phyloP scores from a whole-genome alignment of 768 basidiomycete species.

The Boletus pseudo-olivaceus region DNA sequence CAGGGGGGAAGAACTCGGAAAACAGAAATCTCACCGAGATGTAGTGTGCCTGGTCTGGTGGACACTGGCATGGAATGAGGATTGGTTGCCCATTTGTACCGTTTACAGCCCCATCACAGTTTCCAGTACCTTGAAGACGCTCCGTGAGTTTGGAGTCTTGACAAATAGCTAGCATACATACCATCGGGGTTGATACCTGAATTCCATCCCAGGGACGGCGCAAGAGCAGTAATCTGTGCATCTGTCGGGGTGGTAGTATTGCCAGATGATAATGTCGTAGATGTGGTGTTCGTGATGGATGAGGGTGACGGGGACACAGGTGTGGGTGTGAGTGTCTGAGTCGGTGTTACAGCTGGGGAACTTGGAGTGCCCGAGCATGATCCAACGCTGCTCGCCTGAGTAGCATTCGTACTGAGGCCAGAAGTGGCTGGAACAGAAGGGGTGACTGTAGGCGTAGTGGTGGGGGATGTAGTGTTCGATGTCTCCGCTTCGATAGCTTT shows the following conservation, averaged over 20 bases:
- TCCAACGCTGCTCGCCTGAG: not conserved
- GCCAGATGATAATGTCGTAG: not conserved
- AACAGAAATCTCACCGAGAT: slow-evolving; percentile 17
- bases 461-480: not conserved
- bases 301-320: not conserved
- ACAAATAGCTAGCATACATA: slow-evolving; percentile 20
- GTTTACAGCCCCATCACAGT: slow-evolving; percentile 36
- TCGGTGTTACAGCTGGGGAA: not conserved
- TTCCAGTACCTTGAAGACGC: slow-evolving; percentile 30
- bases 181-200: slow-evolving; percentile 61
- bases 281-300: slow-evolving; percentile 1
- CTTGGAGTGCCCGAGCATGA: not conserved
- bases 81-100: slow-evolving; percentile 30
- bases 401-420: not conserved
- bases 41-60: slow-evolving; percentile 26
- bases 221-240: slow-evolving; percentile 38
- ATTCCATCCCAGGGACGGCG: slow-evolving; percentile 54
- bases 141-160: not conserved
- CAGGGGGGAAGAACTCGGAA: not conserved
- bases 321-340: not conserved
- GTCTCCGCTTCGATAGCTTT: slow-evolving; percentile 24
- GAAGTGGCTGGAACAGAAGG: not conserved
- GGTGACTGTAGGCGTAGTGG: not conserved
- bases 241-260: slow-evolving; percentile 18
- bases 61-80: slow-evolving; percentile 36